Base-by-base conservation (phyloP, 2,329 filamentous ascomycete species). In the Parastagonospora nodorum region DNA sequence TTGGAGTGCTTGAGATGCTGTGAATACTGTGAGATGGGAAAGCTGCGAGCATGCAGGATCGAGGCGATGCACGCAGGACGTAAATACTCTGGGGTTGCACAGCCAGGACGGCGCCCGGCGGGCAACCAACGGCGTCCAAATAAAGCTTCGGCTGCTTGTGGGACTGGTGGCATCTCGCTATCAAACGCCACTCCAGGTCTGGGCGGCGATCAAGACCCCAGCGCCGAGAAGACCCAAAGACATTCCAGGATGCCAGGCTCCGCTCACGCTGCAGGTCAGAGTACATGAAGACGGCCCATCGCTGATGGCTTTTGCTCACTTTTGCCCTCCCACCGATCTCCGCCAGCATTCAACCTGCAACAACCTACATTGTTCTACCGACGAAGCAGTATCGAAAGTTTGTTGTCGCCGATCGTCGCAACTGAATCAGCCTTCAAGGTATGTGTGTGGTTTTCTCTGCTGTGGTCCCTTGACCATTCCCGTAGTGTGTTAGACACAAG, bases 61-160 rank as follows among this genome's bases (percentile, higher is more conserved):
- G 14, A 5, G 19, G 48, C 39, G 45, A 45, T 41, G 48, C 45
- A 41, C 51, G 49, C 5, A 24, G 19, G 19, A 24, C 51, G 53
- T 60, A 42, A 12, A 41, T 48, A 31, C 31, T 42, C 42, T 46
- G 42, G 19, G 50, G 47, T 55, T 10, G 54, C 44, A 57, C 60
- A 8, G 50, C 50, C 51, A 53, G 50, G 48, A 49, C 42, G 50
- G 53, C 50, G 58, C 55, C 58, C 56, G 53, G 59, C 51, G 54
- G 55, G 57, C 58, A 64, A 59, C 55, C 60, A 69, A 64, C 66
- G 63, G 65, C 65, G 63, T 68, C 66, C 64, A 63, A 66, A 66
- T 61, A 73, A 72, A 73, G 68, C 69, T 73, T 71, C 62, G 64
- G 63, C 66, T 57, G 61, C 59, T 61, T 61, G 64, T 60, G 55